phyloP scores from a whole-genome alignment of 805 yeast species.

The Candida ficus region DNA sequence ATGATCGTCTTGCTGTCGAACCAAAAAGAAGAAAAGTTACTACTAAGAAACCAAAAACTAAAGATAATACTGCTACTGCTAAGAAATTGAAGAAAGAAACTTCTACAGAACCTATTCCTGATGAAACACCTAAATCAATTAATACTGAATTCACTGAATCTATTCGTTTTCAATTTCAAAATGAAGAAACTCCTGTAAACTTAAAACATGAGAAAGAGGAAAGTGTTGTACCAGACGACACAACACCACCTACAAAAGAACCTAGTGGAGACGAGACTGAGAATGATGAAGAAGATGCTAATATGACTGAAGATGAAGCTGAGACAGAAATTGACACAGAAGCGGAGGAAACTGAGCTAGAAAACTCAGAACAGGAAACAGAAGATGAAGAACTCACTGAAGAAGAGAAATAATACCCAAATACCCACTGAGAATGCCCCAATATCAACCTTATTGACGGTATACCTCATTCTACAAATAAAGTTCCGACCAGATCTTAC shows the following conservation, averaged over 20 bases:
- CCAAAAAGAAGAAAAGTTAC: slow-evolving; percentile 5
- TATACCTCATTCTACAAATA: too few relatives aligned
- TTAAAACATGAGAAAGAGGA: not conserved
- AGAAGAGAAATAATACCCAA: too few relatives aligned
- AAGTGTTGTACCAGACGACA: too few relatives aligned
- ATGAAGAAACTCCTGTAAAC: slow-evolving; percentile 4
- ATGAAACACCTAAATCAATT: not conserved
- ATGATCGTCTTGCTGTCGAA: not conserved
- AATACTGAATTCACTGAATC: slow-evolving; percentile 6
- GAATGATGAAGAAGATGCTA: slow-evolving; percentile 8
- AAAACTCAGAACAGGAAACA: slow-evolving; percentile 4
- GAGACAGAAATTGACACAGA: slow-evolving; percentile 7
- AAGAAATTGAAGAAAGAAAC: slow-evolving; percentile 3
- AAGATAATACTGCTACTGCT: not conserved
- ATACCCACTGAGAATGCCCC: too few relatives aligned
- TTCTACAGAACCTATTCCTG: not conserved
- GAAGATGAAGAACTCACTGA: slow-evolving; percentile 6
- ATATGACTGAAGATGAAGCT: slow-evolving; percentile 4
- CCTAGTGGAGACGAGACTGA: not conserved
- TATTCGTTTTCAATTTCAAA: slow-evolving; percentile 1
- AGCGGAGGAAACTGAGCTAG: slow-evolving; percentile 5
- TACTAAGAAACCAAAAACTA: not conserved
- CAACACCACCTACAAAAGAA: too few relatives aligned
- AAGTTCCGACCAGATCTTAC: slow-evolving; percentile 1
- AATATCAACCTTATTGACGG: too few relatives aligned